Evolutionary conservation across 305 asterid genomes (phyloP), one percentile per base, ranked within the genome.

Genomic region (Salvia sclarea): DNA sequence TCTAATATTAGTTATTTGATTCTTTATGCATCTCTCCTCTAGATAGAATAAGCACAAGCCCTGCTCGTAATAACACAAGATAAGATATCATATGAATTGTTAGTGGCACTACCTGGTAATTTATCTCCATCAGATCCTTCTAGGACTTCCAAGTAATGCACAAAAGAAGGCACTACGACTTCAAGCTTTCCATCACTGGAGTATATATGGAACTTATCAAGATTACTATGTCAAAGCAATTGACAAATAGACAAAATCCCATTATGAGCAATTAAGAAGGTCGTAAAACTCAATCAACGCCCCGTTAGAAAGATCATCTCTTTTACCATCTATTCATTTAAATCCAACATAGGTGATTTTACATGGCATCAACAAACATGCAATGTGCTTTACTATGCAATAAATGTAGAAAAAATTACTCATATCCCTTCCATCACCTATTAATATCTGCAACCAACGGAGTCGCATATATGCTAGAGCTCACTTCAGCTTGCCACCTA

Each of bases 91-190:
- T 40, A 64, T 41, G 61, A 77, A 56, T 31, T 44, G 43, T 20
- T 54, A 69, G 38, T 24, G 24, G 47, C 76, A 43, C 21, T 41
- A 94, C 99, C 99, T 85, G 99, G 96, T 70, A 94, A 38, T 85
- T 94, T 94, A 78, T 94, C 99, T 73, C 99, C 99, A 83, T 94
- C 99, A 75, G 97, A 82, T 64, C 99, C 99, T 82, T 94, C 99
- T 43, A 94, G 85, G 47, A 91, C 99, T 78, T 94, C 99, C 90
- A 94, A 85, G 84, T 89, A 94, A 80, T 94, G 99, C 80, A 94
- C 96, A 81, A 94, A 94, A 11, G 99, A 89, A 68, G 99, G 95
- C 68, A 94, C 93, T 25, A 94, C 87, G 16, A 94, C 86, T 73
- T 94, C 99, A 74, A 89, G 93, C 86, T 94, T 94, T 72, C 99